Conservation (phyloP, 2,329 filamentous ascomycete species). For the Aspergillus fumigatus region DNA sequence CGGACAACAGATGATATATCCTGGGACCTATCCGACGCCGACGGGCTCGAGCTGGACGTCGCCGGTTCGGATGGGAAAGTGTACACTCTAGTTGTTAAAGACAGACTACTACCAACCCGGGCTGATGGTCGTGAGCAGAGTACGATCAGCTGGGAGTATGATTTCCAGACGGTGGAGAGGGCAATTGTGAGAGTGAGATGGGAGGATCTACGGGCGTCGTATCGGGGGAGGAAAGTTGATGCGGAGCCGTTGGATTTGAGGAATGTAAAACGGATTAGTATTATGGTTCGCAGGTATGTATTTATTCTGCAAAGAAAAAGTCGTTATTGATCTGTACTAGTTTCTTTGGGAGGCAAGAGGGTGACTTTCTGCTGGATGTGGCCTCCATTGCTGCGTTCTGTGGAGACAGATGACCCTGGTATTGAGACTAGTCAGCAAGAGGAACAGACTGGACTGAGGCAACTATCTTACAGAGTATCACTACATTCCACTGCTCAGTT, state of each 20-base stretch:
- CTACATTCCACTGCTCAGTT: too few species aligned
- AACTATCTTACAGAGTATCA: too few species aligned
- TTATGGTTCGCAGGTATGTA: slow-evolving; percentile 75
- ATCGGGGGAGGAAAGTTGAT: slow-evolving; percentile 64
- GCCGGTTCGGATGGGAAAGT: slow-evolving; percentile 54
- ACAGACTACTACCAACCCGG: slow-evolving; percentile 55
- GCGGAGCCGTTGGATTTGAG: slow-evolving; percentile 55
- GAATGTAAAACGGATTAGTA: slow-evolving; percentile 61
- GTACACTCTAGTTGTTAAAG: slow-evolving; percentile 73
- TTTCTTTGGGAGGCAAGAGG: slow-evolving; percentile 71
- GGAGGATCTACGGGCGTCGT: slow-evolving; percentile 64
- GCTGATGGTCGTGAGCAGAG: slow-evolving; percentile 65
- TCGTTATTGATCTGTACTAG: slow-evolving; percentile 37
- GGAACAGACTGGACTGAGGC: too few species aligned
- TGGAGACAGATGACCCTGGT: neutral
- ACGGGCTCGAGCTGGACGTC: slow-evolving; percentile 57
- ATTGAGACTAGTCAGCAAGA: too few species aligned
- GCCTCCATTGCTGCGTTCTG: slow-evolving; percentile 50
- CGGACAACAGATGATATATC: slow-evolving; percentile 56
- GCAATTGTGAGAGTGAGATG: slow-evolving; percentile 56
- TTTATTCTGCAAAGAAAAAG: too few species aligned
- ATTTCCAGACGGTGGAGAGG: slow-evolving; percentile 47
- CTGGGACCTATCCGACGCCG: slow-evolving; percentile 62
- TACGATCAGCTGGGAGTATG: slow-evolving; percentile 68
- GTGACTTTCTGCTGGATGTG: slow-evolving; percentile 59